Evolutionary conservation across 148 eudicot species (phyloP).

Genomic region (Suaeda aralocaspica): DNA sequence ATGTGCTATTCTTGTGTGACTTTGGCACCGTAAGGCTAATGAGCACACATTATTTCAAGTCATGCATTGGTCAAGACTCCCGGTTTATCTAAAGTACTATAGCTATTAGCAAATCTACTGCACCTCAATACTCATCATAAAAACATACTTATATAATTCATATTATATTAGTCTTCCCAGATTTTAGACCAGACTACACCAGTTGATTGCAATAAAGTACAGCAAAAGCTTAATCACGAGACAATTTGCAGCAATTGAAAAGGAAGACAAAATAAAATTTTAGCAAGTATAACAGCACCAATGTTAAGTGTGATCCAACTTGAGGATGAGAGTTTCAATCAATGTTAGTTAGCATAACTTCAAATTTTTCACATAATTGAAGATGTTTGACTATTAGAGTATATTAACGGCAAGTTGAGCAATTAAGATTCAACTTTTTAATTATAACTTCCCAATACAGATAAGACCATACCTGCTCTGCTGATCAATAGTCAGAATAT

Average conservation of each 20-base stretch:
- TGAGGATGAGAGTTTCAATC: background rate
- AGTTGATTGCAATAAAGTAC: too few relatives aligned
- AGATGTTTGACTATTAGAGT: background rate
- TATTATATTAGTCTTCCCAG: too few relatives aligned
- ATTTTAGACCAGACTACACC: background rate
- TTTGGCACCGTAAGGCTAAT: too few relatives aligned
- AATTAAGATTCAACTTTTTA: background rate
- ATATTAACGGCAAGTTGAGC: background rate
- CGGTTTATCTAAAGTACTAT: too few relatives aligned
- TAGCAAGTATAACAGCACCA: background rate
- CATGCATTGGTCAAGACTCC: too few relatives aligned
- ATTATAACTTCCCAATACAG: background rate
- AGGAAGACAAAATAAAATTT: background rate
- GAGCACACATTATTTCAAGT: too few relatives aligned
- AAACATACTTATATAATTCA: background rate
- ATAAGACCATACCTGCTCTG: background rate
- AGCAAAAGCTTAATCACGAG: background rate
- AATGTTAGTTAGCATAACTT: background rate
- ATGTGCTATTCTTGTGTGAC: too few relatives aligned
- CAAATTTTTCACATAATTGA: background rate
- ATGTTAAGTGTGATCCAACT: background rate
- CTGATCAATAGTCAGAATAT: background rate
- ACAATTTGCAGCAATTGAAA: background rate
- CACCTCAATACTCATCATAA: too few relatives aligned
- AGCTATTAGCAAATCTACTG: too few relatives aligned